Evolutionary conservation across 768 basidiomycete species (phyloP).

Genomic region (Albatrellus ellisii): DNA sequence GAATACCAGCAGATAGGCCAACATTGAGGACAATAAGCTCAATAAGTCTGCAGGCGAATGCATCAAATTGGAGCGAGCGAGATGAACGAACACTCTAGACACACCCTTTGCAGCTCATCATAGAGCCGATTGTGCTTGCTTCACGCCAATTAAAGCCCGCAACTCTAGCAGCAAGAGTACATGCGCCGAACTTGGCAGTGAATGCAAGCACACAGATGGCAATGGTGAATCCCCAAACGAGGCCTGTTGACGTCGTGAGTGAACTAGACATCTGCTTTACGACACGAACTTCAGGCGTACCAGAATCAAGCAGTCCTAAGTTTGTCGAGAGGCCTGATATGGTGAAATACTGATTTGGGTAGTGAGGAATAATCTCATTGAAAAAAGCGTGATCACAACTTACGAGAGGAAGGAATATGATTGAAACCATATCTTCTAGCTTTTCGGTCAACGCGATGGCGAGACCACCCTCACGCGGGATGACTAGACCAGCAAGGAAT

Average conservation of each 20-base stretch:
- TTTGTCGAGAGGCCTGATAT: constrained; percentile 85
- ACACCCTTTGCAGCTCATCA: constrained; percentile 95
- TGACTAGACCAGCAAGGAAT: constrained; percentile 68
- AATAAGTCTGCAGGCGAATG: constrained; percentile 55
- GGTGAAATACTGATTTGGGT: constrained; percentile 63
- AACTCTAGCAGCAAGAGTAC: constrained; percentile 51
- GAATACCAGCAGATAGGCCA: constrained; percentile 68
- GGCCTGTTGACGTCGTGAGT: constrained; percentile 25
- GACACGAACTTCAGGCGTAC: constrained; percentile 21
- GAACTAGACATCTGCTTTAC: background rate
- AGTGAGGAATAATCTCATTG: background rate
- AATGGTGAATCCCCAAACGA: constrained; percentile 82
- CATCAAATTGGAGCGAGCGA: too few species aligned
- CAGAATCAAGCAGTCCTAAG: constrained; percentile 70
- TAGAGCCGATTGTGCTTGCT: constrained; percentile 66
- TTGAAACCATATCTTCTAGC: constrained; percentile 88
- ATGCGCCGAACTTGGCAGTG: constrained; percentile 81
- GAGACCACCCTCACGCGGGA: constrained; percentile 83
- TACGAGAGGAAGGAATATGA: constrained; percentile 82
- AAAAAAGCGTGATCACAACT: constrained; percentile 11
- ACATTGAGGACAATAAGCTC: constrained; percentile 96
- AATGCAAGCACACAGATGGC: constrained; percentile 74
- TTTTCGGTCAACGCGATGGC: constrained; percentile 85
- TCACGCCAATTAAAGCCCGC: constrained; percentile 74
- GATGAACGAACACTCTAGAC: constrained; percentile 5